Base-by-base conservation (phyloP, 306 rosid species). In the Purshia tridentata region DNA sequence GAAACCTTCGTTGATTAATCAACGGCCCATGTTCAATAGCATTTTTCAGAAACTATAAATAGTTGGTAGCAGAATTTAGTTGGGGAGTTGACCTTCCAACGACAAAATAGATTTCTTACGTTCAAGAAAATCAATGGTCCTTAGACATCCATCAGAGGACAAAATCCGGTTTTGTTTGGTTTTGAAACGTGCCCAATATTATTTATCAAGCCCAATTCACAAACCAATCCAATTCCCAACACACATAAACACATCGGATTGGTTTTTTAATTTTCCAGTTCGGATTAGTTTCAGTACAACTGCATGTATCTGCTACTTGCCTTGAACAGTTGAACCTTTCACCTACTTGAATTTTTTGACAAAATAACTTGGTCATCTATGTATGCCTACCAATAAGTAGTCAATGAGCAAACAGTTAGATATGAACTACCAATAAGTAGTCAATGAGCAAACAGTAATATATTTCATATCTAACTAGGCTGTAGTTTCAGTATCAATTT, bases 31-130 rank as follows among this genome's bases (percentile, higher is more conserved):
- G 6, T 6, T 60, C 19, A 60, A 8, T 13, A 35, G n/a, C 4
- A 29, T 23, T 35, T 56, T 52, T 40, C 74, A 19, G 16, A 69
- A 70, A 44, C 52, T 19, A 54, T 20, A 55, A 61, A 29, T 40
- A 57, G 76, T 77, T 57, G 91, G 87, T 66, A 18, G 40, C 54
- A 74, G 23, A 72, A 37, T 67, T 63, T 77, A 73, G 82, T 77
- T 81, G 77, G 58, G 65, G 63, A 65, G 81, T 68, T 81, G 88
- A 80, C 87, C 77, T 65, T 80, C 66, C 90, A 83, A 74, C 89
- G 37, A 76, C 55, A 57, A 69, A 66, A 39, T 49, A 51, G 58
- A 72, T 6, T 65, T 61, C 35, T 58, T n/a, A 55, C 54, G 42
- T 53, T 61, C 51, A 76, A 37, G 67, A 60, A 55, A 66, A 72